phyloP scores from a whole-genome alignment of 768 basidiomycete species.

The Amanita molliuscula region DNA sequence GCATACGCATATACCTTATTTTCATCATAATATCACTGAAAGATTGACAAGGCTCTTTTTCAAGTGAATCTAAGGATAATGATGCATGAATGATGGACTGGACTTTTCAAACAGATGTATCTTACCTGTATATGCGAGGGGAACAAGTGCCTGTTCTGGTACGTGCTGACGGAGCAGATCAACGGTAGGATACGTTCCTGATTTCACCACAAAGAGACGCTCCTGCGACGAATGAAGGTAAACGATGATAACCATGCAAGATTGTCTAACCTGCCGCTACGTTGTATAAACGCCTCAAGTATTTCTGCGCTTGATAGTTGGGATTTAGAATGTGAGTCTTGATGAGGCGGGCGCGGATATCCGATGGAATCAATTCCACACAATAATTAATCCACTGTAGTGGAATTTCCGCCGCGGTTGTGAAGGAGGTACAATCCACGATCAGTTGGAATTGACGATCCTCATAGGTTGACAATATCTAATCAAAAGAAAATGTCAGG shows the following conservation, averaged over 20 bases:
- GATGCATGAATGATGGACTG: slow-evolving; percentile 4
- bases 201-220: slow-evolving; percentile 40
- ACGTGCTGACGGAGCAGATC: slow-evolving; percentile 48
- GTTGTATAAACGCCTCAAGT: slow-evolving; percentile 69
- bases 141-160: slow-evolving; percentile 33
- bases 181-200: slow-evolving; percentile 54
- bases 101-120: not conserved
- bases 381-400: slow-evolving; percentile 75
- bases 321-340: slow-evolving; percentile 64
- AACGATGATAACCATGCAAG: not conserved
- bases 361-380: slow-evolving; percentile 61
- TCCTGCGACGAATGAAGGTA: slow-evolving; percentile 21
- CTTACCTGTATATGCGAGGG: slow-evolving; percentile 49
- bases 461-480: slow-evolving; percentile 37
- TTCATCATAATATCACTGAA: slow-evolving; percentile 64
- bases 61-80: slow-evolving; percentile 39
- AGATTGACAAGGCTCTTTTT: slow-evolving; percentile 41
- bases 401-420: slow-evolving; percentile 66
- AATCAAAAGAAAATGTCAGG: slow-evolving; percentile 29
- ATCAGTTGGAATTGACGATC: slow-evolving; percentile 58
- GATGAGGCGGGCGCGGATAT: slow-evolving; percentile 53
- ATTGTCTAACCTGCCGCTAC: slow-evolving; percentile 38
- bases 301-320: slow-evolving; percentile 60
- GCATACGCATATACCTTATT: slow-evolving; percentile 50
- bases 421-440: slow-evolving; percentile 74